A percentile compares a stretch with the other conserved stretches of the same genome.
Evolutionary conservation across 805 yeast genomes (phyloP).

Genomic region (Candida nanaspora): DNA sequence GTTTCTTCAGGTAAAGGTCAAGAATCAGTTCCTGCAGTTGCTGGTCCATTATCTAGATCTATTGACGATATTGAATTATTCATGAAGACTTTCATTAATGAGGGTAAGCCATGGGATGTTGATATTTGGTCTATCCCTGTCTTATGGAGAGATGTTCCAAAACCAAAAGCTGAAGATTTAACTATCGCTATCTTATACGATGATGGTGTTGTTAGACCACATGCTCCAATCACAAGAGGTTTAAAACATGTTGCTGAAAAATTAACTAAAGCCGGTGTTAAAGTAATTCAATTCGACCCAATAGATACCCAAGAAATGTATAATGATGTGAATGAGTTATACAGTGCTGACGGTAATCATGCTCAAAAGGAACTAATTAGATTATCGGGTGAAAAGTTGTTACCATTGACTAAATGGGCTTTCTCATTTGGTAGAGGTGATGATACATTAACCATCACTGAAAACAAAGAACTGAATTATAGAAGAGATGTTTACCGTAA

Average conservation of each 20-base stretch:
- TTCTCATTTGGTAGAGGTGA: constrained; percentile 55
- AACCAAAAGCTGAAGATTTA: constrained; percentile 32
- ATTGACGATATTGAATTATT: constrained; percentile 62
- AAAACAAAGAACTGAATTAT: constrained; percentile 47
- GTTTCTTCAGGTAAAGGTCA: constrained; percentile 55
- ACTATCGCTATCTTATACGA: constrained; percentile 59
- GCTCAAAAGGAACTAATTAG: constrained; percentile 44
- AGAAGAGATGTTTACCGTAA: constrained; percentile 54
- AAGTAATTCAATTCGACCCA: constrained; percentile 49
- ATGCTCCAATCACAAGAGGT: constrained; percentile 57
- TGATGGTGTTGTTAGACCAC: constrained; percentile 59
- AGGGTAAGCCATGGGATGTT: constrained; percentile 56
- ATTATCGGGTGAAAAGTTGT: constrained; percentile 64
- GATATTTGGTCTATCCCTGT: constrained; percentile 40
- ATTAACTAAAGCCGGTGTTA: constrained; percentile 51
- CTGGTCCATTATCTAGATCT: constrained; percentile 62
- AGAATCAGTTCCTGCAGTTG: constrained; percentile 57
- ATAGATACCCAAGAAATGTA: constrained; percentile 51
- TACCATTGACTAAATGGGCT: constrained; percentile 56
- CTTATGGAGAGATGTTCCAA: constrained; percentile 43
- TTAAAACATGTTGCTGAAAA: constrained; percentile 46
- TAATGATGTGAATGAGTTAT: constrained; percentile 50
- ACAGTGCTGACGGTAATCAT: constrained; percentile 62
- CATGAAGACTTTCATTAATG: constrained; percentile 55
- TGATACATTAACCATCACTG: constrained; percentile 35